These are phyloP conservation scores for Lachancea lanzarotensis DNA, from an alignment of 805 yeast genomes.

Conservation along the genomic window DNA sequence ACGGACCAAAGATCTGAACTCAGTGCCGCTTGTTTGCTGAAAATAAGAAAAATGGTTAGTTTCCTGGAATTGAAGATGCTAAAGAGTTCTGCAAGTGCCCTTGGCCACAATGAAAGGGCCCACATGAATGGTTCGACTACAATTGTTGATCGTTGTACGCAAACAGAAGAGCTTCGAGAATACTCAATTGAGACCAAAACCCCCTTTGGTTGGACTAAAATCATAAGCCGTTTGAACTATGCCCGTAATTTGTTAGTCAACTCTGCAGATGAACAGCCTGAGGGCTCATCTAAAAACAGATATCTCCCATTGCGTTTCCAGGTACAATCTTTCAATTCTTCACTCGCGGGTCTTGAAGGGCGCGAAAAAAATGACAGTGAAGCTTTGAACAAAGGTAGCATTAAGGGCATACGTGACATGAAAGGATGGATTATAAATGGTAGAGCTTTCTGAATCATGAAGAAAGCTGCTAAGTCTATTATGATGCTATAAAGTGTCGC, in stretches of 20 bases:
- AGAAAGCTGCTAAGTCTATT: neutral
- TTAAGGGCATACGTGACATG: conserved; percentile 29
- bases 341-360: neutral
- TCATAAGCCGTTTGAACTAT: conserved; percentile 26
- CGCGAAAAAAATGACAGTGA: neutral
- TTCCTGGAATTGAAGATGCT: conserved; percentile 23
- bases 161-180: conserved; percentile 14
- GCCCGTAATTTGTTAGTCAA: conserved; percentile 29
- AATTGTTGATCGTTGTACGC: conserved; percentile 23
- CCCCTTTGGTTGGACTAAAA: conserved; percentile 10
- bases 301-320: conserved; percentile 24
- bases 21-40: conserved; percentile 24
- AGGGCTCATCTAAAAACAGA: conserved; percentile 10
- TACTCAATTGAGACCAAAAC: neutral
- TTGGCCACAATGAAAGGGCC: conserved; percentile 36
- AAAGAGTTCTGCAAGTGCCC: conserved; percentile 36
- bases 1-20: conserved; percentile 37
- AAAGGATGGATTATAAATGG: conserved; percentile 40
- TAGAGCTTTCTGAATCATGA: conserved; percentile 17
- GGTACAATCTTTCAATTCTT: conserved; percentile 7
- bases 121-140: conserved; percentile 32
- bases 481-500: conserved; percentile 4
- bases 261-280: conserved; percentile 13
- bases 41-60: conserved; percentile 28
- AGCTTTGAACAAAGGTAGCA: conserved; percentile 20